Base-by-base conservation (phyloP, 768 basidiomycete genomes). In the Trametes punicea region DNA sequence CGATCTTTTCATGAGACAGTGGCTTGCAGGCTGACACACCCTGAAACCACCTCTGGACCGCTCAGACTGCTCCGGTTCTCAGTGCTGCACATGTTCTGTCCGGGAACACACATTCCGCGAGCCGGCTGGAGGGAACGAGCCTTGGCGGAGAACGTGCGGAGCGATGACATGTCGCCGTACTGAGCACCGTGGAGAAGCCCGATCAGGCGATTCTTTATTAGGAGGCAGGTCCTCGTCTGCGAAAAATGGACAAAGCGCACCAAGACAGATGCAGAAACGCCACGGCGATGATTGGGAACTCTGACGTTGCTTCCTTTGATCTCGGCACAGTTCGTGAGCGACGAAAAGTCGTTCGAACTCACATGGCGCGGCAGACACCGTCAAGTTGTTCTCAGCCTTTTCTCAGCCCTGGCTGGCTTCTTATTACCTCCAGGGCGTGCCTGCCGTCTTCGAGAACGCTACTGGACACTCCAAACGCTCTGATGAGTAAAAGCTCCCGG, bases 271-370 rank as follows among this genome's bases (percentile, higher is more conserved):
- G 20, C 34, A 39, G 34, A 42, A 33, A 51, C 49, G 56, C 56
- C 56, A 57, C 56, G 45, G 56, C 27, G 56, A 51, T 47, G 51
- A 53, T 58, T 58, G 57, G 46, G 51, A 53, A 48, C 44, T 26
- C 36, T 52, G 56, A 56, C 55, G 42, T 45, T 44, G 33, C 26
- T 56, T 56, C 38, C 41, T 52, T 44, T 51, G 56, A 53, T 58
- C 51, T 53, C 51, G 57, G 51, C 51, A 58, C 49, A 31, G 34
- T 40, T 46, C 44, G 38, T 50, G 38, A 23, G 26, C 47, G 33
- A 36, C 34, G 42, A 18, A 36, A 48, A 44, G 31, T 34, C 41
- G 29, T 41, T 34, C 31, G 45, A 45, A 39, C 56, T 46, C 50
- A 52, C 51, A 58, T 52, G 51, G 51, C 57, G 11, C 52, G 52